Base-by-base conservation (phyloP, 805 yeast genomes). In the Candida dajiaensis region DNA sequence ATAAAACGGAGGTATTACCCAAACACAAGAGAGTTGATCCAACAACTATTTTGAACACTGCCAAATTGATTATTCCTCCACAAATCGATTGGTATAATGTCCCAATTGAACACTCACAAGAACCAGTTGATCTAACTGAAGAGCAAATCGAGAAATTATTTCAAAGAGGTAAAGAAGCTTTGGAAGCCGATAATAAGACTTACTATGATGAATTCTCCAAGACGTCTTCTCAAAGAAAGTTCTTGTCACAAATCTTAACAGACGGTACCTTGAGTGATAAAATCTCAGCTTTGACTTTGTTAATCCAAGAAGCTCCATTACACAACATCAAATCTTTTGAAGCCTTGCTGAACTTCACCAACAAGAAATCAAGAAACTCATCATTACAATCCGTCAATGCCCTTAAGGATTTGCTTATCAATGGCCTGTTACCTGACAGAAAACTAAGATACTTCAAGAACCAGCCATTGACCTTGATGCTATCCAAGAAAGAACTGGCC, bases 231-330 rank as follows among this genome's bases (percentile, higher is more conserved):
- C 97, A 86, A 70, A 82, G 80, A 62, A 84, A 87, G 73, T 92
- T 92, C 65, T 79, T 89, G 73, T 77, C 92, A 1, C 95, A 92
- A 66, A 84, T 94, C 55, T 76, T 94, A 58, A 75, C 89, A 6
- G 84, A 81, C 54, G 99, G 99, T 86, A 94, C 99, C 0, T 74
- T 92, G 57, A 84, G 81, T 57, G 99, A 94, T 83, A 89, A 94
- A 69, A 86, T 94, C 46, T 87, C 96, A 41, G 97, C 99, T 0
- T 74, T 94, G 61, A 92, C 99, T 1, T 78, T 94, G 62, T 72
- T 94, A 62, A 78, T 90, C 41, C 98, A 94, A 63, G 98, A 94
- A 69, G 90, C 97, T 3, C 99, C 99, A 7, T 63, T 89, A 45
- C 98, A 94, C 62, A 86, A 92, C 56, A 61, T 83, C 44, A 86